These are phyloP conservation scores for Rhizopus arrhizus DNA, from an alignment of 371 early-diverging fungal species.

Conservation along the genomic window DNA sequence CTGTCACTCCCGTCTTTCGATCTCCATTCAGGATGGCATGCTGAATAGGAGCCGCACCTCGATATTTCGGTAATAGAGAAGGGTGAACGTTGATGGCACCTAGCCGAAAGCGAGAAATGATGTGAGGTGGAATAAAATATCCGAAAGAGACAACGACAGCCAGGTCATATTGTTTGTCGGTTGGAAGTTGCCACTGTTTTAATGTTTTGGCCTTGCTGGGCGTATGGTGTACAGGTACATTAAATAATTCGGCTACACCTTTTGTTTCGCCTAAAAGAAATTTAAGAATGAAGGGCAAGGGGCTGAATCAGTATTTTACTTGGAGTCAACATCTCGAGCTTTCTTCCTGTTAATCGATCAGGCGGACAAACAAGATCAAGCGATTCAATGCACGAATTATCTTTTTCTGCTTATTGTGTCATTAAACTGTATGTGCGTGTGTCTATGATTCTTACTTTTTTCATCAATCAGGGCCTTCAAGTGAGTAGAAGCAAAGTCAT, in stretches of 20 bases:
- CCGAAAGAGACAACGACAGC: slow-evolving; percentile 94
- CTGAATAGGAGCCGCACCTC: slow-evolving; percentile 94
- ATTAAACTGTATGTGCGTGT: not conserved
- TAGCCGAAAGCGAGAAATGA: slow-evolving; percentile 67
- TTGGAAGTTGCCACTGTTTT: slow-evolving; percentile 38
- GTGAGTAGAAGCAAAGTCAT: slow-evolving; percentile 75
- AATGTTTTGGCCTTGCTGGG: slow-evolving; percentile 31
- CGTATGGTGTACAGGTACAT: slow-evolving; percentile 33
- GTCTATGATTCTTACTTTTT: slow-evolving; percentile 32
- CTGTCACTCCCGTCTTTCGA: slow-evolving; percentile 78
- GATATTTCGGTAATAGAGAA: slow-evolving; percentile 83
- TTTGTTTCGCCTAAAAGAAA: slow-evolving; percentile 38
- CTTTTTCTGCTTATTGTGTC: not conserved
- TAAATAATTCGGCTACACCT: slow-evolving; percentile 42
- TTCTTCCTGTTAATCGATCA: slow-evolving; percentile 54
- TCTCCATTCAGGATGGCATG: slow-evolving; percentile 83
- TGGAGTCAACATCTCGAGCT: slow-evolving; percentile 41
- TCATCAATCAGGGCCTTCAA: slow-evolving; percentile 62
- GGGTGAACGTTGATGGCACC: slow-evolving; percentile 91
- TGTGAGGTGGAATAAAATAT: slow-evolving; percentile 77
- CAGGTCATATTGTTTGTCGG: slow-evolving; percentile 59
- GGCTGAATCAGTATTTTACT: slow-evolving; percentile 27
- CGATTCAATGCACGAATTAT: slow-evolving; percentile 43
- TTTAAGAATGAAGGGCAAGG: not conserved
- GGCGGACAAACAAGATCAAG: slow-evolving; percentile 76